These are phyloP conservation scores for Wickerhamiella cacticola DNA, from an alignment of 805 yeast species.

Conservation along the genomic window DNA sequence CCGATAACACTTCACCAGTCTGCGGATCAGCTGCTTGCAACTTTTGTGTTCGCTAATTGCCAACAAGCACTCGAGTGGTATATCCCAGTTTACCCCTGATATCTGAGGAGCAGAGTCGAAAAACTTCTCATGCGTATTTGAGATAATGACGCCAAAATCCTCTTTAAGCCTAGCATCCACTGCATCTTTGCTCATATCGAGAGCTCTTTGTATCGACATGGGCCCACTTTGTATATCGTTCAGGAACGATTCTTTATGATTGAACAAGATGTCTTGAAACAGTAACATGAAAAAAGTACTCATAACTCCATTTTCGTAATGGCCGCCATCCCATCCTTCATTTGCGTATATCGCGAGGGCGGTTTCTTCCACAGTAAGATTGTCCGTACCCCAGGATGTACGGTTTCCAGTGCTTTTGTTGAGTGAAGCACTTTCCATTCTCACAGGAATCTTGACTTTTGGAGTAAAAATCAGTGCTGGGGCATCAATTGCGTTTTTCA, in stretches of 20 bases:
- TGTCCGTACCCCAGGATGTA: constrained; percentile 17
- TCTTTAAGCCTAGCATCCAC: constrained; percentile 23
- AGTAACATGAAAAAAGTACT: constrained; percentile 24
- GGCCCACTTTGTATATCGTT: constrained; percentile 29
- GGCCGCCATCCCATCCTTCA: constrained; percentile 29
- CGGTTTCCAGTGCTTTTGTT: constrained; percentile 3
- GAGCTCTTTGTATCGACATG: constrained; percentile 22
- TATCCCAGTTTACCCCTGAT: constrained; percentile 28
- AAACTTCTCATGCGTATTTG: not conserved
- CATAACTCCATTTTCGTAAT: constrained; percentile 28
- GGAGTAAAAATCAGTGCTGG: not conserved
- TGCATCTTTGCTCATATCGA: constrained; percentile 19
- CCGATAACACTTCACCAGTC: constrained; percentile 6
- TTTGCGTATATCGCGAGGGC: constrained; percentile 25
- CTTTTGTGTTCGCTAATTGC: constrained; percentile 16
- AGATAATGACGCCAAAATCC: constrained; percentile 11
- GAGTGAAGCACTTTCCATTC: not conserved
- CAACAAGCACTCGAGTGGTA: constrained; percentile 12
- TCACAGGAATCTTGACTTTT: constrained; percentile 4
- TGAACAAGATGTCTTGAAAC: constrained; percentile 28
- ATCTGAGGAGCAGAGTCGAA: constrained; percentile 21
- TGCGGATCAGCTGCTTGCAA: constrained; percentile 10
- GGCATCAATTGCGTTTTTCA: constrained; percentile 13
- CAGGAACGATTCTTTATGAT: constrained; percentile 24
- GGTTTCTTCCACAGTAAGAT: constrained; percentile 26